Base-by-base conservation (phyloP, 108 stramenopile species). In the Fragilaria radians region DNA sequence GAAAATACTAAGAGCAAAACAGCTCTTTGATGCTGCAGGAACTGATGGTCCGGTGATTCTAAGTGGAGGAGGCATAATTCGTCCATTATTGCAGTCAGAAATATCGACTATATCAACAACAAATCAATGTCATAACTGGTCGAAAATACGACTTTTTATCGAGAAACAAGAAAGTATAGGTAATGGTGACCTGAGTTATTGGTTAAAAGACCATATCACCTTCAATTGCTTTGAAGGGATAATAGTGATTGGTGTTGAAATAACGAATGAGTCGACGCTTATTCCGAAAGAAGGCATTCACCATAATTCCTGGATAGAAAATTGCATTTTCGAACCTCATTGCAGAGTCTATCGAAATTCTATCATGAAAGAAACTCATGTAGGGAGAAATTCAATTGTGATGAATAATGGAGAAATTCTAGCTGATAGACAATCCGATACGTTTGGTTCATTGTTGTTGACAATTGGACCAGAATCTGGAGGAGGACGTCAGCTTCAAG, bases 391-490 rank as follows among this genome's bases (percentile, higher is more conserved):
- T 54, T 77, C 81, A 1, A 54, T 67, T n/a, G 36, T 91, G 24
- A 31, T 86, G 27, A 68, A 81, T 28, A 83, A 82, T 61, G 86
- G 90, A 18, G 34, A 75, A 7, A 48, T 91, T 9, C 65, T 62
- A 1, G 29, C 66, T 42, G 46, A 42, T 21, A 18, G 46, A 18
- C 65, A 66, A 27, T 66, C 59, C 49, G 54, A 71, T 49, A 4
- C 23, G 28, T 57, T 67, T 50, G 80, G 80, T 46, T 46, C 34
- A 30, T 56, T 90, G 60, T 61, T 59, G n/a, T 63, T 91, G 31
- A 50, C 81, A 19, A 71, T 91, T 14, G 90, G 90, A 19, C 79
- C 90, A 18, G 90, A 91, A 68, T 74, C 77, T 54, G 90, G 90
- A 48, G 86, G 90, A 23, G 86, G 80, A 2, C 56, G 86, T 25